These are phyloP conservation scores for Liriodendron chinense DNA, from an alignment of 164 flowering plant species.

Conservation along the genomic window DNA sequence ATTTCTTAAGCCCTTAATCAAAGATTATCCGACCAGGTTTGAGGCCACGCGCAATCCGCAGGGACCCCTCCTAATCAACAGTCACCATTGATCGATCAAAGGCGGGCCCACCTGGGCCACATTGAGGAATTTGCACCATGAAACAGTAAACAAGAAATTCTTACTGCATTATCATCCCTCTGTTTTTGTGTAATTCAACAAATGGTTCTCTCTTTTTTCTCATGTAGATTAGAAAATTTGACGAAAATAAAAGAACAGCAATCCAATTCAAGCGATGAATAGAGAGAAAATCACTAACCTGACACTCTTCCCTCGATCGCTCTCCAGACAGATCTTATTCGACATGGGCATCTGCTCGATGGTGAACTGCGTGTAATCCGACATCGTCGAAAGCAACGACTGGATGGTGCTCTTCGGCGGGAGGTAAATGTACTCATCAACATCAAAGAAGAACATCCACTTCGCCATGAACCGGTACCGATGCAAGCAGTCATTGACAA, in stretches of 20 bases:
- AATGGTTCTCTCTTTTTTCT: no score
- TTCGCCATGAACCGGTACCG: slow-evolving; percentile 62
- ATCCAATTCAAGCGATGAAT: neutral
- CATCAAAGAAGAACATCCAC: slow-evolving; percentile 98
- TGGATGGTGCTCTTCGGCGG: slow-evolving; percentile 51
- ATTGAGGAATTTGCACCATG: neutral
- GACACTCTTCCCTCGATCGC: slow-evolving; percentile 38
- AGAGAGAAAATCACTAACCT: slow-evolving; percentile 37
- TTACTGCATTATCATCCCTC: no score
- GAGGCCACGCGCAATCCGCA: no score
- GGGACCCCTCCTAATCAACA: no score
- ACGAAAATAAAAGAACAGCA: neutral
- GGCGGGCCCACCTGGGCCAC: neutral
- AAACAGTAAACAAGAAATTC: no score
- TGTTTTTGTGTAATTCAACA: neutral
- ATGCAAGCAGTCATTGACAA: slow-evolving; percentile 91
- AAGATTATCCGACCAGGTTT: neutral
- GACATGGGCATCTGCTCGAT: slow-evolving; percentile 91
- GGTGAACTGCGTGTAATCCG: slow-evolving; percentile 67
- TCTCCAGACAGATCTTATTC: slow-evolving; percentile 57
- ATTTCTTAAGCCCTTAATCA: neutral
- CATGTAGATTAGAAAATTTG: no score
- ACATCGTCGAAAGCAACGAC: slow-evolving; percentile 52
- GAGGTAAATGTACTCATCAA: slow-evolving; percentile 80
- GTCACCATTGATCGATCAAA: neutral